Evolutionary conservation across 495 filamentous ascomycete species (phyloP).

Genomic region (Lepidopterella palustris): DNA sequence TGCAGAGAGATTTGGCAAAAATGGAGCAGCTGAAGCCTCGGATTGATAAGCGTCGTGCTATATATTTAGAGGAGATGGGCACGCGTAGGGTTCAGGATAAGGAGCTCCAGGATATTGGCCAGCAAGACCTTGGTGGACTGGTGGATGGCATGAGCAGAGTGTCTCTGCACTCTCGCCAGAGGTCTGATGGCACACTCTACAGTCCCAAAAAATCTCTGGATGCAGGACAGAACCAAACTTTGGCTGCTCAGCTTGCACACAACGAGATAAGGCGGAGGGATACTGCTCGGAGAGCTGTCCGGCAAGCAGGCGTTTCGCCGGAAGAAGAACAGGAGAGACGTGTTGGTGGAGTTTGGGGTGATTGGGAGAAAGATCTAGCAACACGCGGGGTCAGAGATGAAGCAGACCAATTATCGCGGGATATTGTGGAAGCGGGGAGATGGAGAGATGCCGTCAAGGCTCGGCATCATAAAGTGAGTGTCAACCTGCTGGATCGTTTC

Average conservation of each 20-base stretch:
- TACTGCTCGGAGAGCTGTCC: conserved; percentile 48
- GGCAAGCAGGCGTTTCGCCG: conserved; percentile 47
- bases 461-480: background rate
- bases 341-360: conserved; percentile 50
- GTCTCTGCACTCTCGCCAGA: background rate
- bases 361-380: conserved; percentile 43
- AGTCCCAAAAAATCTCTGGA: conserved; percentile 43
- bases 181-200: background rate
- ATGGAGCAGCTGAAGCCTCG: conserved; percentile 61
- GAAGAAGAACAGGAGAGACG: conserved; percentile 38
- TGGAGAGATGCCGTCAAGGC: conserved; percentile 15
- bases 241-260: conserved; percentile 71
- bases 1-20: conserved; percentile 49
- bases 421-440: conserved; percentile 19
- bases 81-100: conserved; percentile 30
- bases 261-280: conserved; percentile 67
- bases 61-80: conserved; percentile 50
- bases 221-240: conserved; percentile 61
- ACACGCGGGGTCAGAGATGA: conserved; percentile 21
- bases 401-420: conserved; percentile 32
- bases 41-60: conserved; percentile 59
- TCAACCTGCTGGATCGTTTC: conserved; percentile 6
- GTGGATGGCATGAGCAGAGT: background rate
- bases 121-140: background rate
- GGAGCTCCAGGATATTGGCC: conserved; percentile 19